Evolutionary conservation across 352 stramenopile species (phyloP), one percentile per base, ranked within the genome.

Genomic region (Pythium monospermum): DNA sequence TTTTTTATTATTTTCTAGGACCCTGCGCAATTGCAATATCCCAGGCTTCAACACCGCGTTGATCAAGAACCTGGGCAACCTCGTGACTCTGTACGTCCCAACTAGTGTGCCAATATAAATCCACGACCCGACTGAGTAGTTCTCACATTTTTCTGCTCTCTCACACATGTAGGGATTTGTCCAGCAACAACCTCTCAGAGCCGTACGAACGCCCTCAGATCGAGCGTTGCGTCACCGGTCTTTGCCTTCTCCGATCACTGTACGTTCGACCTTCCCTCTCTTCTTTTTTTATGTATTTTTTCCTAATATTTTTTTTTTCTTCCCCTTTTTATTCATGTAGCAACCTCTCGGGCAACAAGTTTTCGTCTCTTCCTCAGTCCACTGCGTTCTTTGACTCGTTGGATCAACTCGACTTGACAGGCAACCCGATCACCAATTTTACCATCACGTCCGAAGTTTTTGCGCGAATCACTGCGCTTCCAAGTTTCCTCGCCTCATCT

Each of bases 371-470:
- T 13, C 46, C 46, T 15, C 13, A 21, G 6, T 28, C 46, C 10
- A 28, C 27, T 1, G 23, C 18, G 1, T 53, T 53, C 22, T 53
- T 37, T 35, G 26, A 26, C 23, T 36, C 46, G n/a, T 19, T 53
- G 12, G 7, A 28, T 22, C 22, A 33, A 4, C 23, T 53, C 6
- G 46, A 53, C 18, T 35, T 53, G 12, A 27, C 39, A 40, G 47
- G n/a, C 22, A 53, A 53, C 32, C 56, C 56, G 3, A 55, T 64
- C 28, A 43, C 41, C 16, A 64, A 64, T 10, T 40, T 41, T 21
- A 59, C 39, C n/a, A 31, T 64, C 41, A 47, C 32, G 16, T 25
- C 30, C 21, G 42, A 53, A 4, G 19, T 53, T 27, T 64, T 64
- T 22, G 21, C 31, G 2, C 28, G 31, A 22, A 48, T 64, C 30